These are phyloP conservation scores for Spencermartinsiella europaea DNA, from an alignment of 805 yeast genomes.

Conservation along the genomic window DNA sequence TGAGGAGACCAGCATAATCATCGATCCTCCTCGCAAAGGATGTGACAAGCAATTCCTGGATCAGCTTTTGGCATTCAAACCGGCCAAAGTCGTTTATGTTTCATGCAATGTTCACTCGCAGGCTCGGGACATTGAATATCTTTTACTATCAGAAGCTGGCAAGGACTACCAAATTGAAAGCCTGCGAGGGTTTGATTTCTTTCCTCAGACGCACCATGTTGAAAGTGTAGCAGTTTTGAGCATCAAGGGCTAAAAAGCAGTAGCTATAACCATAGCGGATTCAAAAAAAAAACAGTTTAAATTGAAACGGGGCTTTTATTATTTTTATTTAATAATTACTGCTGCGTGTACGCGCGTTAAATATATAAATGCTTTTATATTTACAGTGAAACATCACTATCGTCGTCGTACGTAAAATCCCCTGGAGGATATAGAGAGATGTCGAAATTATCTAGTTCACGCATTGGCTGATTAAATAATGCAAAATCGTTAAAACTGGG, in stretches of 20 bases:
- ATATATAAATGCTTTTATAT: conserved; percentile 4
- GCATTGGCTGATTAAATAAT: conserved; percentile 4
- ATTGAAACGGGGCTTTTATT: background rate
- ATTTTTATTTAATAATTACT: conserved; percentile 1
- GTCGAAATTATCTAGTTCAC: conserved; percentile 18
- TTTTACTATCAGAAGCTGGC: conserved; percentile 55
- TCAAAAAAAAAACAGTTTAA: too few relatives aligned
- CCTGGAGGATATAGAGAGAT: conserved; percentile 8
- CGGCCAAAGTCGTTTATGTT: conserved; percentile 85
- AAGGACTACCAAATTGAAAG: conserved; percentile 68
- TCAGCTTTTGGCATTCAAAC: conserved; percentile 77
- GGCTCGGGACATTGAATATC: conserved; percentile 87
- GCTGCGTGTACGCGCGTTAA: background rate
- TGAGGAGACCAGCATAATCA: conserved; percentile 75
- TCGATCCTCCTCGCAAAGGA: conserved; percentile 97
- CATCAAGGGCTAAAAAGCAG: background rate
- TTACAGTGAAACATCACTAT: conserved; percentile 16
- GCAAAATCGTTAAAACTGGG: conserved; percentile 4
- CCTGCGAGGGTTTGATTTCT: conserved; percentile 91
- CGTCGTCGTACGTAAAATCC: conserved; percentile 3
- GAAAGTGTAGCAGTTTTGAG: conserved; percentile 78
- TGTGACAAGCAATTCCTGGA: conserved; percentile 84
- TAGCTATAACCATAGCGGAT: background rate
- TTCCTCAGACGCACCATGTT: conserved; percentile 92
- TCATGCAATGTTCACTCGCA: conserved; percentile 98